Percentiles rank a stretch among this genome's conserved stretches.
Evolutionary conservation across 1,139 yeast genomes (phyloP).

Genomic region (Ashbya aceris): DNA sequence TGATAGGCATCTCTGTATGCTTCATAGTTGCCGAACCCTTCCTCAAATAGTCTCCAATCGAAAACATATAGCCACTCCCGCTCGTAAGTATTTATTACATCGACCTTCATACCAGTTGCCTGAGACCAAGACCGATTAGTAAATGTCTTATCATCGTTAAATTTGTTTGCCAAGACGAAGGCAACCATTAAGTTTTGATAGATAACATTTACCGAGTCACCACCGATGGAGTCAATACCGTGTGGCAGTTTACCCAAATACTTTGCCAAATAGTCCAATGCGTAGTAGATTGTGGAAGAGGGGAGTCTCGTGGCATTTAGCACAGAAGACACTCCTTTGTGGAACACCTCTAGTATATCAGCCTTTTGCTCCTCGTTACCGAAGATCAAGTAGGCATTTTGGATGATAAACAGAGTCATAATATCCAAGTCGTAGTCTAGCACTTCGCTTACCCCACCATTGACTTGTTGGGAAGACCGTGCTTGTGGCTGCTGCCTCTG

Average conservation of each 20-base stretch:
- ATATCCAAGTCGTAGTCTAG: constrained; percentile 68
- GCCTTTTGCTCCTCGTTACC: constrained; percentile 34
- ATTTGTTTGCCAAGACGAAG: constrained; percentile 80
- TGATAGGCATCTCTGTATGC: constrained; percentile 23
- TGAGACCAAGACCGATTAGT: constrained; percentile 93
- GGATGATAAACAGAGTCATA: constrained; percentile 63
- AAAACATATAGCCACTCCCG: constrained; percentile 52
- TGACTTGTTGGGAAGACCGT: constrained; percentile 24
- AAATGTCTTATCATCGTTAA: constrained; percentile 93
- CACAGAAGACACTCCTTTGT: constrained; percentile 54
- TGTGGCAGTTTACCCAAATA: constrained; percentile 34
- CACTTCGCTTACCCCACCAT: constrained; percentile 70
- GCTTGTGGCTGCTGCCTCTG: constrained; percentile 12
- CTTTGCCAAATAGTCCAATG: constrained; percentile 57
- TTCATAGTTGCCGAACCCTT: constrained; percentile 22
- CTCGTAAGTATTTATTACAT: constrained; percentile 56
- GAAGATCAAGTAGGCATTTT: constrained; percentile 49
- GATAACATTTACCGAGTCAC: constrained; percentile 35
- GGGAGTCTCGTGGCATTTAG: constrained; percentile 87
- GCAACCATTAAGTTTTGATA: constrained; percentile 61
- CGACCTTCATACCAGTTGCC: constrained; percentile 72
- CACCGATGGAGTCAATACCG: constrained; percentile 25
- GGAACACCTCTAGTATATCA: constrained; percentile 46
- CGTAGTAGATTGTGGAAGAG: constrained; percentile 65
- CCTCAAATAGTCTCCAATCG: constrained; percentile 31